Base-by-base conservation (phyloP, 108 stramenopile species). In the Mediolabrus comicus region DNA sequence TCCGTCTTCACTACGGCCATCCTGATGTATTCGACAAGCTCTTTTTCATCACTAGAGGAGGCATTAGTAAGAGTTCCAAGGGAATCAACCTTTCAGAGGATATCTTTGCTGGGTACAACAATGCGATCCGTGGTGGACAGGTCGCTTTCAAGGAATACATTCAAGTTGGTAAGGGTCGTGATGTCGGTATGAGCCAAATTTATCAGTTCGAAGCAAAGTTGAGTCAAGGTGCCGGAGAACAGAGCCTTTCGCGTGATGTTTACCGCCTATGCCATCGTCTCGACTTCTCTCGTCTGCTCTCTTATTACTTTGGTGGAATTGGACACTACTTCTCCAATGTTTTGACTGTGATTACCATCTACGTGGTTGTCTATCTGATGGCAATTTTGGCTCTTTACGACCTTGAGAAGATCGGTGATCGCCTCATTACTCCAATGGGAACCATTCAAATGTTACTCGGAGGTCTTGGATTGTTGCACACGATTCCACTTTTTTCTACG, bases 131-230 rank as follows among this genome's bases (percentile, higher is more conserved):
- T 34, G 98, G 98, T 49, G 96, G 95, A 14, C 77, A 86, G 39
- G 96, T 98, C 7, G 91, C 88, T 5, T 98, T 98, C 84, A 94
- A 94, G 69, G 98, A 99, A 75, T 99, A 98, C 63, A 83, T 95
- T 25, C 96, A 97, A 72, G 95, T 97, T 31, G 98, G 98, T 56
- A 99, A 99, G 74, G 98, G 98, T 22, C 92, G 98, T 24, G 98
- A 99, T 82, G 98, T 99, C 17, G 98, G 98, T 46, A 95, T 97
- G 96, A 97, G 95, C 63, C 98, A 99, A 75, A 99, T 97, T 58
- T 99, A 99, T 88, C 97, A 99, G 71, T 99, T 99, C 81, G 98
- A 99, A 78, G 97, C 98, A 16, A 99, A 99, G 70, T 87, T 99
- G 2, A 95, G 97, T 66, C 98, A 99, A 84, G 98, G 98, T 39